phyloP scores from a whole-genome alignment of 305 asterid species.

The Petunia hybrid region DNA sequence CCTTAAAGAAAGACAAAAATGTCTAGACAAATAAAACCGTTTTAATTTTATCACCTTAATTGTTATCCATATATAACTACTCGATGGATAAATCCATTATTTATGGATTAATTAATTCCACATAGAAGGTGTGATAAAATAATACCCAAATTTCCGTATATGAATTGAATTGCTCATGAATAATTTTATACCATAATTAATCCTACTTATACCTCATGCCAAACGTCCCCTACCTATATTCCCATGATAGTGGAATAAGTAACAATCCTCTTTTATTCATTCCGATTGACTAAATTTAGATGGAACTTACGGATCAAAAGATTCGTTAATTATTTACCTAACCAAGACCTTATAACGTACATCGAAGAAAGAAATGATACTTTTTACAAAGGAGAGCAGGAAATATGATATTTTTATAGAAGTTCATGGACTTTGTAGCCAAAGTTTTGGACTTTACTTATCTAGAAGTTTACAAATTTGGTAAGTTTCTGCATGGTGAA shows the following conservation, averaged over 20 bases:
- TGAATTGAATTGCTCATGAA: too few species aligned
- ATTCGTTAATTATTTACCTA: constrained; percentile 24
- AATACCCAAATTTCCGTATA: too few species aligned
- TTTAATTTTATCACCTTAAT: too few species aligned
- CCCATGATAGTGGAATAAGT: not conserved
- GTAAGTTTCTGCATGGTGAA: constrained; percentile 16
- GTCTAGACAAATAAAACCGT: too few species aligned
- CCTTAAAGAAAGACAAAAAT: too few species aligned
- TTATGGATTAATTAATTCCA: too few species aligned
- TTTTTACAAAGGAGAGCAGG: not conserved
- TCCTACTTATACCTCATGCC: too few species aligned
- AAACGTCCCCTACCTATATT: not conserved
- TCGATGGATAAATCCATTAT: too few species aligned
- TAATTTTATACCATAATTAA: too few species aligned
- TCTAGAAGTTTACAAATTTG: constrained; percentile 5
- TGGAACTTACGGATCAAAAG: not conserved
- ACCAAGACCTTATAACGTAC: constrained; percentile 6
- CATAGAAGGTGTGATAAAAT: too few species aligned
- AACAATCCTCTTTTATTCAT: not conserved
- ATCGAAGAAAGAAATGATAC: not conserved
- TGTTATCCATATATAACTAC: too few species aligned
- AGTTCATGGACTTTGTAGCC: not conserved
- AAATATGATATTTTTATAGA: not conserved
- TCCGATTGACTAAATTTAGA: not conserved
- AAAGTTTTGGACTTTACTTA: not conserved